phyloP scores from a whole-genome alignment of 1,284 basidiomycete species.

The Prillingera fragicola region DNA sequence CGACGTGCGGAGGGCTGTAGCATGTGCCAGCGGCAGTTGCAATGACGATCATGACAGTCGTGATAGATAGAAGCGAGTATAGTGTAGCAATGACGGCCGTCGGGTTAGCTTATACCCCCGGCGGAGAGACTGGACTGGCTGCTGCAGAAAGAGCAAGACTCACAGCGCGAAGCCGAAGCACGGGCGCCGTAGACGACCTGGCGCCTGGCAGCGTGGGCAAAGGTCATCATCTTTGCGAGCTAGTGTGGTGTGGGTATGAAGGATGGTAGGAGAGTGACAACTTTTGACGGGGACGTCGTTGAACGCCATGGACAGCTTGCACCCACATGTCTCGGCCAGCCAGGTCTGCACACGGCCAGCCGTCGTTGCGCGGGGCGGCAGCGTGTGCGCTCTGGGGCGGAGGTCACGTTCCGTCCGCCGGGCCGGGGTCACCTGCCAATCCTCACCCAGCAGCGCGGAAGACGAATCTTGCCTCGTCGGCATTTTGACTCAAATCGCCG shows the following conservation, averaged over 20 bases:
- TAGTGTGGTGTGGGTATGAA: constrained; percentile 1
- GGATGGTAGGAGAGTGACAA: not conserved
- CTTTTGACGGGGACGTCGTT: not conserved
- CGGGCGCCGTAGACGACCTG: constrained; percentile 25
- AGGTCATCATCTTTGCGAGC: constrained; percentile 35
- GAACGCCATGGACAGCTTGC: no score
- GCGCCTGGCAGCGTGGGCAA: constrained; percentile 41
- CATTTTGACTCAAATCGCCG: no score
- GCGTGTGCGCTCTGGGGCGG: no score
- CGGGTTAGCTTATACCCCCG: not conserved
- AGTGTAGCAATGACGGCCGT: not conserved
- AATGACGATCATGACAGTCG: no score
- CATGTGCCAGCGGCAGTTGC: not conserved
- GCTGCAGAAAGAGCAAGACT: constrained; percentile 9
- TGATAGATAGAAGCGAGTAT: not conserved
- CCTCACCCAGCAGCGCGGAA: not conserved
- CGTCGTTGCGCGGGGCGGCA: no score
- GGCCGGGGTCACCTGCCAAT: no score
- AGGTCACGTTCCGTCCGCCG: no score
- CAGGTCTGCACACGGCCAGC: no score
- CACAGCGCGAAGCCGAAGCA: constrained; percentile 28
- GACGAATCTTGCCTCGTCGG: no score
- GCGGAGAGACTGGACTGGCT: not conserved
- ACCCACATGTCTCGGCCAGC: no score
- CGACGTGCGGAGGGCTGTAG: constrained; percentile 74